Base-by-base conservation (phyloP, 2,329 filamentous ascomycete genomes). In the Aspergillus pseudoterreus region DNA sequence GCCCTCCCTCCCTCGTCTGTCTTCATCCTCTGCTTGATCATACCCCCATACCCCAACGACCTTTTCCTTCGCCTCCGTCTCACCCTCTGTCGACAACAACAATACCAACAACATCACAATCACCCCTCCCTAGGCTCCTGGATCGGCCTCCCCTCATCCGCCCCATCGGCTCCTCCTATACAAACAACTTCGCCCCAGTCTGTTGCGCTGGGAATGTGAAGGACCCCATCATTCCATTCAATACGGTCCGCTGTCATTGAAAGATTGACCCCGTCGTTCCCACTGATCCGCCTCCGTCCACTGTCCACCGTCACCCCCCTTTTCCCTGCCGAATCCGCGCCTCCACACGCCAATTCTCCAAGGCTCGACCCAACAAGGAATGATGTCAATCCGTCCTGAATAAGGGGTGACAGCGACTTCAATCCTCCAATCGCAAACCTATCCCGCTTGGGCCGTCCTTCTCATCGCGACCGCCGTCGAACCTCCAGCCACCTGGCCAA, bases 221-320 rank as follows among this genome's bases (percentile, higher is more conserved):
- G 27, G 27, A 30, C 8, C 46, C 27, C 17, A 43, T 12, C 24
- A 24, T 43, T 11, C 14, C 35, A 38, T 38, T 17, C 35, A n/a
- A n/a, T 11, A n/a, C 35, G 5, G 15, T 10, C 17, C 42, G 22
- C 14, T 32, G 39, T 42, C 39, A 42, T 42, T 22, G 39, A 42
- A 42, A 2, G 15, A 19, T 22, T 17, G 35, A 33, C 36, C 38
- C 12, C 47, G 32, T 49, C 41, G 49, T 52, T 38, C 30, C 53
- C 49, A 39, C 43, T 36, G 52, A 57, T 58, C 54, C 55, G 45
- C 35, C 49, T 39, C 49, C 49, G 43, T 53, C 52, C 49, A 51
- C 55, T 49, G 21, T 54, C 49, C 19, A 19, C 19, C 19, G 19
- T 19, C 19, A 19, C 19, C 46, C 52, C 53, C 47, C 48, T 55